phyloP scores from a whole-genome alignment of 192 early-diverging fungal species.

The Coemansia sp. region DNA sequence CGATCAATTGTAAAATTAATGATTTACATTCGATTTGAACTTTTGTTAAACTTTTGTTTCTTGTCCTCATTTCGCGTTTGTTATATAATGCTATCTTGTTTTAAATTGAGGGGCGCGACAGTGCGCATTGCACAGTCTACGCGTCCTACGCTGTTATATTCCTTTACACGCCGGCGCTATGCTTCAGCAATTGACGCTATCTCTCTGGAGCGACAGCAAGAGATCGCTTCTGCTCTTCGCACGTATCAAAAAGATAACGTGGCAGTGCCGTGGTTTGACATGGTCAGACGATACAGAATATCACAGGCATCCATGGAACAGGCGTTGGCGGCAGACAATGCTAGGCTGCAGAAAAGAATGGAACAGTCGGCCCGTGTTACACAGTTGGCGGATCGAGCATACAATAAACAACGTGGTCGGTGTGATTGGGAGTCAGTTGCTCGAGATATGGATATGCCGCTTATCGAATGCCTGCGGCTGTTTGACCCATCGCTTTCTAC shows the following conservation, averaged over 20 bases:
- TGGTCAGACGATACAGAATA: not conserved
- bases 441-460: too few relatives aligned
- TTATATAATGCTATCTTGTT: not conserved
- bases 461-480: not conserved
- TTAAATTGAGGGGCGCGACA: not conserved
- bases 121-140: not conserved
- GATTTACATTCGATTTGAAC: not conserved
- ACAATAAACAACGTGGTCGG: too few relatives aligned
- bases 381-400: not conserved
- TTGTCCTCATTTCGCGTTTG: not conserved
- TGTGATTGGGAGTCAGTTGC: too few relatives aligned
- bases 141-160: not conserved
- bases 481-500: not conserved
- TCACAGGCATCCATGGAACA: not conserved
- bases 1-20: conserved; percentile 18
- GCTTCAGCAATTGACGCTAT: not conserved
- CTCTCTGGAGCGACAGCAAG: not conserved
- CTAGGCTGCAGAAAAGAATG: not conserved
- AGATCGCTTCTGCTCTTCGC: not conserved
- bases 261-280: not conserved
- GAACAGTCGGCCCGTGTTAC: not conserved
- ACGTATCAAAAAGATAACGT: not conserved
- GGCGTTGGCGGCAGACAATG: not conserved
- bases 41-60: not conserved
- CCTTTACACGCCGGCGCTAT: not conserved